Base-by-base conservation (phyloP, 2,329 filamentous ascomycete species). In the Talaromyces sp. region DNA sequence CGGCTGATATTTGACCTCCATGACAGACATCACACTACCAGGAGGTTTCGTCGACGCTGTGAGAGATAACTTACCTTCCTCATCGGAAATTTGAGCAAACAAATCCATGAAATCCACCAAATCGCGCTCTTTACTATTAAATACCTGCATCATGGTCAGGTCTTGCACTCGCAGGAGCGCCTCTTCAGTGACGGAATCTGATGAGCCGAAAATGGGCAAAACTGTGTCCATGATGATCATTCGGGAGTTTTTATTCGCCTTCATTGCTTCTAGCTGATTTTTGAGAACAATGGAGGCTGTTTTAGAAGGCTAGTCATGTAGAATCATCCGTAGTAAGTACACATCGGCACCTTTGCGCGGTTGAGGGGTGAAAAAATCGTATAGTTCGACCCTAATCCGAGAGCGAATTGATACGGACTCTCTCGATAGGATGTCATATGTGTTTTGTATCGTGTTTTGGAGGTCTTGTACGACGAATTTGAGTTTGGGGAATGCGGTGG, bases 331-430 rank as follows among this genome's bases (percentile, higher is more conserved):
- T 19, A 56, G 32, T 19, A 72, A 66, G 61, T 74, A 75, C 9
- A 67, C 65, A 38, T 65, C 57, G 31, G 69, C 68, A 35, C 64
- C 50, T 9, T 59, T 38, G 10, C 65, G 51, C 0, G 72, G 68
- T 62, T 77, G 72, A 0, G 67, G 60, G 19, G 61, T 43, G 63
- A 75, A 74, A 65, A 75, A 76, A 62, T 74, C 66, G 61, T 74
- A 70, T 27, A 63, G 48, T 58, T 63, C 51, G 58, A 72, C 72
- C 2, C 27, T 59, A 11, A 68, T 54, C 27, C 65, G 54, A n/a
- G 54, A 26, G 17, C 19, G 54, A 41, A 56, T 56, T 8, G n/a
- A 14, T 10, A 8, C 14, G 31, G 54, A 21, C n/a, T 41, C 32
- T 14, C 38, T 56, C n/a, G 35, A 38, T 14, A 41, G 31, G 17